A percentile compares a stretch with the other conserved stretches of the same genome.
phyloP scores from a whole-genome alignment of 169 alveolate species.

The Plasmodium fragile region DNA sequence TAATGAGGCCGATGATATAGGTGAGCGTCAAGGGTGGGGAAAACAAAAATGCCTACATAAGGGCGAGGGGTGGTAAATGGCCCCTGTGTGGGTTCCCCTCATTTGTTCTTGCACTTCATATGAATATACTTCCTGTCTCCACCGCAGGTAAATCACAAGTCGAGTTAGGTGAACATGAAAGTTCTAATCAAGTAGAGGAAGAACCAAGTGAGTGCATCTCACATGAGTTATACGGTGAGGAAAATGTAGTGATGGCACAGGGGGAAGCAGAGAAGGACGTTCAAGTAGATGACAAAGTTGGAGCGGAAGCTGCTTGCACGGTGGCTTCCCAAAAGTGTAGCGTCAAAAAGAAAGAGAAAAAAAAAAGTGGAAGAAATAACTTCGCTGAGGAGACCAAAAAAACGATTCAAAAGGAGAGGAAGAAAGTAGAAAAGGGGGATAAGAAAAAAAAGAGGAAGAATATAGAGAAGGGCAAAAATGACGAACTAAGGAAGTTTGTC shows the following conservation, averaged over 20 bases:
- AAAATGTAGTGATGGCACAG: not conserved
- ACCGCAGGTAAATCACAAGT: not conserved
- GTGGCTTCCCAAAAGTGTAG: not conserved
- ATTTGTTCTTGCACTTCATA: not conserved
- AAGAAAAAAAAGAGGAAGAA: constrained; percentile 14
- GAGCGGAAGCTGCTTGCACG: not conserved
- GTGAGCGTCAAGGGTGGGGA: not conserved
- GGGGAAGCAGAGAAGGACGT: not conserved
- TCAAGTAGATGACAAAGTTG: not conserved
- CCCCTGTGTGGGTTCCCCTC: not conserved
- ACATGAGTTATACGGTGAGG: not conserved
- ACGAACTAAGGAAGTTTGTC: not conserved
- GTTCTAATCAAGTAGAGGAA: not conserved
- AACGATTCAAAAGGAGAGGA: constrained; percentile 49
- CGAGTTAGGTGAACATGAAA: not conserved
- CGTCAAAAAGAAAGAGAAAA: constrained; percentile 14
- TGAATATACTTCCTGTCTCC: not conserved
- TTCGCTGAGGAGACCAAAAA: constrained; percentile 32
- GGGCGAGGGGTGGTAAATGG: not conserved
- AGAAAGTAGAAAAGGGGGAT: not conserved
- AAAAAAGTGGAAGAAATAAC: not conserved
- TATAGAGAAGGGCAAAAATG: not conserved
- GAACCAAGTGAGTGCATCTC: not conserved
- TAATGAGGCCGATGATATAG: not conserved
- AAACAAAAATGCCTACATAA: not conserved